Conservation (phyloP, 768 basidiomycete species). For the Boletus rex-veris region DNA sequence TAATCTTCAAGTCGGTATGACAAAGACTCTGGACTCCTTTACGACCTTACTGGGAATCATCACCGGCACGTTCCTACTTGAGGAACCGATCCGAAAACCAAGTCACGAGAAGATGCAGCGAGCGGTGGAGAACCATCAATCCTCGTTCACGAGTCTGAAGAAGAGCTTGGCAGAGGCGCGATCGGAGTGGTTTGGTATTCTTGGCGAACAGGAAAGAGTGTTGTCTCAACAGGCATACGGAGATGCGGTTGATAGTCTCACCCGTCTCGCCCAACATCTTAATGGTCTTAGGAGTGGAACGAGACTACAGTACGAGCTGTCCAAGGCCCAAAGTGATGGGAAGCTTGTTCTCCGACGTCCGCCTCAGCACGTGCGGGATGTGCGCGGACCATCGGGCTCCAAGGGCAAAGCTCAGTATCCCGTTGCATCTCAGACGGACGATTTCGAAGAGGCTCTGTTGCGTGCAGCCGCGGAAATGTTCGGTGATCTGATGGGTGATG, state of each 20-base stretch:
- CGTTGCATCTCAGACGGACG: constrained; percentile 36
- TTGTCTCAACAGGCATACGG: constrained; percentile 64
- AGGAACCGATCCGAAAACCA: constrained; percentile 55
- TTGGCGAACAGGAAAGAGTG: constrained; percentile 23
- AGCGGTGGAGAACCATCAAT: constrained; percentile 83
- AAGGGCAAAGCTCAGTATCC: constrained; percentile 27
- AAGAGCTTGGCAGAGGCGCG: constrained; percentile 83
- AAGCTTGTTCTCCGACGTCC: constrained; percentile 35
- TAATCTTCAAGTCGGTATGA: constrained; percentile 82
- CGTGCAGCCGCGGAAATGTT: constrained; percentile 69
- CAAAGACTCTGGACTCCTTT: constrained; percentile 82
- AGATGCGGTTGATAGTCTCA: constrained; percentile 83
- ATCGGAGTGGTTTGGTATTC: constrained; percentile 63
- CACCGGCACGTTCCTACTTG: constrained; percentile 82
- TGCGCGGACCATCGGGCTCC: constrained; percentile 10
- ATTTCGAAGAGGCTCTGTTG: constrained; percentile 38
- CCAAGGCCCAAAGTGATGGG: constrained; percentile 53
- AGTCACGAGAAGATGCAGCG: constrained; percentile 65
- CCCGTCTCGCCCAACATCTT: constrained; percentile 89
- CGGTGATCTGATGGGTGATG: constrained; percentile 73
- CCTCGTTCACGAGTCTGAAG: constrained; percentile 86
- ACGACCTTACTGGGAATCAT: constrained; percentile 80
- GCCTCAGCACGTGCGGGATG: constrained; percentile 14
- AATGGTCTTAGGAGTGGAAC: constrained; percentile 86
- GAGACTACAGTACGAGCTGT: constrained; percentile 77